phyloP scores from a whole-genome alignment of 345 rosid species.

The Sonneratia caseolaris region DNA sequence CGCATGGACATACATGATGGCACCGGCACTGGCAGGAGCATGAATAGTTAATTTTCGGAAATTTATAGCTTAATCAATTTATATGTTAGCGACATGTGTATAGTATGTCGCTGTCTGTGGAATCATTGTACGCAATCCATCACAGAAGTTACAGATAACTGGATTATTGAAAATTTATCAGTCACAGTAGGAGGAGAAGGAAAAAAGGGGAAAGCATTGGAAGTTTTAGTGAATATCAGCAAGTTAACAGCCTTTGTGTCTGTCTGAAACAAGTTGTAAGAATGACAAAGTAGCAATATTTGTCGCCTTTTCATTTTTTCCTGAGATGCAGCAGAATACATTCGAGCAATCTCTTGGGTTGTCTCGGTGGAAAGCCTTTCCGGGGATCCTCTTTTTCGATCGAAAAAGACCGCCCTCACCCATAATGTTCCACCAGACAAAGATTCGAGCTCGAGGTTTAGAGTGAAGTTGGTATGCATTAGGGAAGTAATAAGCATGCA shows the following conservation, averaged over 20 bases:
- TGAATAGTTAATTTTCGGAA: no score
- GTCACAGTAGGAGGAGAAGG: background rate
- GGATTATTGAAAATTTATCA: background rate
- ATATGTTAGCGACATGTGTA: no score
- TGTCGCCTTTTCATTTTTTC: background rate
- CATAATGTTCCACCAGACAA: background rate
- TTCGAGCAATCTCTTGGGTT: background rate
- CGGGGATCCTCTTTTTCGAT: background rate
- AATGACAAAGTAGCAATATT: background rate
- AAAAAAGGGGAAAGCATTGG: background rate
- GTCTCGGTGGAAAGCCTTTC: background rate
- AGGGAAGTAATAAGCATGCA: no score
- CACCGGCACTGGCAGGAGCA: background rate
- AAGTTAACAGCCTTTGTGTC: slow-evolving; percentile 6
- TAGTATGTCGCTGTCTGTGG: no score
- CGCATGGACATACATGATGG: no score
- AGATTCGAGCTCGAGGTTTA: background rate
- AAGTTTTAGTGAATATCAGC: background rate
- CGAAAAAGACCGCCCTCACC: background rate
- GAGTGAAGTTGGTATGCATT: no score
- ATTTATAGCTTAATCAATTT: background rate
- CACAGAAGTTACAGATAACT: background rate
- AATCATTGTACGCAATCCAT: no score
- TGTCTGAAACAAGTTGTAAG: background rate
- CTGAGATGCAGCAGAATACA: background rate